These are phyloP conservation scores for Lecanicillium sp. DNA, from an alignment of 2,329 filamentous ascomycete genomes.

Conservation along the genomic window DNA sequence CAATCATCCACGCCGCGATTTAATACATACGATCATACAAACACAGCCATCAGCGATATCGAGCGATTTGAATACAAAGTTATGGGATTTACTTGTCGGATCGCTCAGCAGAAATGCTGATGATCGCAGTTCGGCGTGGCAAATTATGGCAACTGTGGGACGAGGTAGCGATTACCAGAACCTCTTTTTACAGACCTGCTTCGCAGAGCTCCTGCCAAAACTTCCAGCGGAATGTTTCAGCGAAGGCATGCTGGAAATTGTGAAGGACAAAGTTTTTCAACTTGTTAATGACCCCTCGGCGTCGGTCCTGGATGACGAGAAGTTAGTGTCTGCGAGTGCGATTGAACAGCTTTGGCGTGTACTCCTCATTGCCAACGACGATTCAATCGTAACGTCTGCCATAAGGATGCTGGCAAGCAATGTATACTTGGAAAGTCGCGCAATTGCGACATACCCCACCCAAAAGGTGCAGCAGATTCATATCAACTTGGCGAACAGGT, in stretches of 20 bases:
- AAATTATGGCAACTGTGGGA: slow-evolving; percentile 47
- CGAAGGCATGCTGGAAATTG: slow-evolving; percentile 53
- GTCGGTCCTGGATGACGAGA: slow-evolving; percentile 42
- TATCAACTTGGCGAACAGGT: slow-evolving; percentile 63
- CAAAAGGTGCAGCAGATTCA: slow-evolving; percentile 52
- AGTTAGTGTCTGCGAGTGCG: slow-evolving; percentile 43
- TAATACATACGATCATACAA: slow-evolving; percentile 50
- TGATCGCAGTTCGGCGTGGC: slow-evolving; percentile 63
- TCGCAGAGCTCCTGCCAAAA: slow-evolving; percentile 47
- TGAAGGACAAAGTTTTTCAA: slow-evolving; percentile 42
- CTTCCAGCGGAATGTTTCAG: slow-evolving; percentile 54
- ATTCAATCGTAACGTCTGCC: slow-evolving; percentile 58
- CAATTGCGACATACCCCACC: slow-evolving; percentile 42
- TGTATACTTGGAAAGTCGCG: slow-evolving; percentile 57
- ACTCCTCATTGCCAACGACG: slow-evolving; percentile 59
- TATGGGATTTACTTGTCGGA: slow-evolving; percentile 72
- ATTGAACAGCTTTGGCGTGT: slow-evolving; percentile 78
- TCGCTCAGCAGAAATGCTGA: slow-evolving; percentile 48
- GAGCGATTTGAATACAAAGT: slow-evolving; percentile 48
- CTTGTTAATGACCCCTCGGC: slow-evolving; percentile 36
- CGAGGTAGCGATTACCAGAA: slow-evolving; percentile 38
- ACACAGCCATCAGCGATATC: slow-evolving; percentile 56
- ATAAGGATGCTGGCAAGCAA: slow-evolving; percentile 62
- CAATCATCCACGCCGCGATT: slow-evolving; percentile 48
- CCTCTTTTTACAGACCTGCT: slow-evolving; percentile 46